Conservation (phyloP, 164 flowering plant genomes). For the Berberis thunbergii region DNA sequence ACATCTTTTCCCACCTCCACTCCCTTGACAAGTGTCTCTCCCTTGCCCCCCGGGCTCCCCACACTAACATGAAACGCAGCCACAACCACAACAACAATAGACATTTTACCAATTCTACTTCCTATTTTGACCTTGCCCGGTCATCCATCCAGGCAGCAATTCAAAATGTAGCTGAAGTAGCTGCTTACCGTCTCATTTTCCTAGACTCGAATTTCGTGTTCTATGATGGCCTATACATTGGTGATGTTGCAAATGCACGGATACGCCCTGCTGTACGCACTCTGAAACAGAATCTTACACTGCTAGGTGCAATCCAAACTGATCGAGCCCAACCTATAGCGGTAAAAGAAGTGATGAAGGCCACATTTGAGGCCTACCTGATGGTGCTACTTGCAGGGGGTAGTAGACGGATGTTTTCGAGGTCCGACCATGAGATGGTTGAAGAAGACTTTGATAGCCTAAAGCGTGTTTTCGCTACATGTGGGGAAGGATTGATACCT, state of each 20-base stretch:
- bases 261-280: slow-evolving; percentile 61
- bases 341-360: slow-evolving; percentile 73
- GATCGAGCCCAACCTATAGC: slow-evolving; percentile 68
- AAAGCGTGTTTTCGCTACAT: slow-evolving; percentile 48
- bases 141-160: slow-evolving; percentile 45
- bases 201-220: slow-evolving; percentile 64
- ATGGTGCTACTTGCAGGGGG: slow-evolving; percentile 97
- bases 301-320: slow-evolving; percentile 50
- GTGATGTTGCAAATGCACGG: slow-evolving; percentile 54
- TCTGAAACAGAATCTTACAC: slow-evolving; percentile 81
- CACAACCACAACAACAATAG: slow-evolving; percentile 22
- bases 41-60: slow-evolving; percentile 26
- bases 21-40: slow-evolving; percentile 63
- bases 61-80: slow-evolving; percentile 26
- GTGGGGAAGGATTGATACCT: slow-evolving; percentile 61
- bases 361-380: slow-evolving; percentile 78
- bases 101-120: slow-evolving; percentile 17
- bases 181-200: slow-evolving; percentile 84
- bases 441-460: slow-evolving; percentile 68
- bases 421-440: slow-evolving; percentile 60
- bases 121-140: slow-evolving; percentile 50
- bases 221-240: slow-evolving; percentile 57
- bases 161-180: slow-evolving; percentile 71
- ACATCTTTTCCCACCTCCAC: slow-evolving; percentile 53
- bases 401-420: slow-evolving; percentile 31